Evolutionary conservation across 352 stramenopile species (phyloP).

Genomic region (Phytopythium boreale): DNA sequence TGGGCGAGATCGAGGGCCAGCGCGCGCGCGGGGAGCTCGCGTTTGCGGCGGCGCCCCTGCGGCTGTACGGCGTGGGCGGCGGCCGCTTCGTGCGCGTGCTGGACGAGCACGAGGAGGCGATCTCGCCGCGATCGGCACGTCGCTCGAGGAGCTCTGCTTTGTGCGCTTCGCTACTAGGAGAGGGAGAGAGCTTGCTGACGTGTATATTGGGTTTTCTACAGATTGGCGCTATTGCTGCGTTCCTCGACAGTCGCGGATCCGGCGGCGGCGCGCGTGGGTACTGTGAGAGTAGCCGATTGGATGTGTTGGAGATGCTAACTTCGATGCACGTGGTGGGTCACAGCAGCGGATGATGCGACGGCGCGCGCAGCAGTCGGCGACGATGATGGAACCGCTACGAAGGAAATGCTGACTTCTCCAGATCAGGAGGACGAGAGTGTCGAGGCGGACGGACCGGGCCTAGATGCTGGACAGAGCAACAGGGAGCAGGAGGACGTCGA

Average conservation of each 20-base stretch:
- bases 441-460: not conserved
- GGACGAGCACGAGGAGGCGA: conserved; percentile 46
- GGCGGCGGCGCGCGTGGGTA: not conserved
- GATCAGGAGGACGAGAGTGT: not conserved
- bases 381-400: no score
- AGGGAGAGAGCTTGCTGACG: not conserved
- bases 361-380: not conserved
- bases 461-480: not conserved
- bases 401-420: not conserved
- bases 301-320: not conserved
- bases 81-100: conserved; percentile 63
- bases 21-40: conserved; percentile 18
- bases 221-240: not conserved
- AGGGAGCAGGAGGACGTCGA: not conserved
- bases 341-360: not conserved
- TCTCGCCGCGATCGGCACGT: conserved; percentile 53
- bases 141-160: not conserved
- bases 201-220: not conserved
- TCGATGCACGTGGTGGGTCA: no score
- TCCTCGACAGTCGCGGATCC: not conserved
- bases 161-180: not conserved
- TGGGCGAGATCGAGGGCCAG: conserved; percentile 30
- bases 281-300: not conserved
- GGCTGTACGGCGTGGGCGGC: conserved; percentile 33
- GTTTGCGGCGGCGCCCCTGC: conserved; percentile 21